Evolutionary conservation across 495 filamentous ascomycete species (phyloP).

Genomic region (Aspergillus ostianus): DNA sequence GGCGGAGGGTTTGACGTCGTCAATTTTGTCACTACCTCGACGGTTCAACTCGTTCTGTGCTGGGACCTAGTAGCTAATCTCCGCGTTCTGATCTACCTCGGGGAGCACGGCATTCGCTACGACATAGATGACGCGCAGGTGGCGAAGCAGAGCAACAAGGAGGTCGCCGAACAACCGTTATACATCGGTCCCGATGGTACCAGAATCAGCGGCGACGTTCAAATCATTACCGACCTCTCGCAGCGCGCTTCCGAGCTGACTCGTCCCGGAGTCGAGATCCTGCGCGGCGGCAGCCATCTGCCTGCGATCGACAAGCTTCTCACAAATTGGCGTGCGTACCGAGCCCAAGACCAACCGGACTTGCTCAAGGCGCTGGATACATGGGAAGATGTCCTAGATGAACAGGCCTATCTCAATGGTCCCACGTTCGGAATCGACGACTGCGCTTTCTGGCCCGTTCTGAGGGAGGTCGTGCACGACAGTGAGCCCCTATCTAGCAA

Average conservation of each 20-base stretch:
- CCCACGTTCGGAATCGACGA: conserved; percentile 59
- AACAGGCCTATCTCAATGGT: conserved; percentile 57
- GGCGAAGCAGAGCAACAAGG: background rate
- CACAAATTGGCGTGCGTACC: conserved; percentile 31
- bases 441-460: conserved; percentile 69
- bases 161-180: conserved; percentile 18
- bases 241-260: conserved; percentile 21
- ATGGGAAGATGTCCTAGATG: conserved; percentile 51
- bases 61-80: conserved; percentile 55
- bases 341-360: conserved; percentile 12
- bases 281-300: conserved; percentile 35
- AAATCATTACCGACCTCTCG: conserved; percentile 33
- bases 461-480: conserved; percentile 54
- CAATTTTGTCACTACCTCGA: conserved; percentile 58
- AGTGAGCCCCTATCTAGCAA: conserved; percentile 27
- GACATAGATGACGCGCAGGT: conserved; percentile 22
- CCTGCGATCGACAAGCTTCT: conserved; percentile 32
- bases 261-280: conserved; percentile 32
- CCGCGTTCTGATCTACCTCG: conserved; percentile 55
- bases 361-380: conserved; percentile 26
- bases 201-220: conserved; percentile 31
- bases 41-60: conserved; percentile 53
- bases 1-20: conserved; percentile 86
- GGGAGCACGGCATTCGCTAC: conserved; percentile 59
- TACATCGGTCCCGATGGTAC: conserved; percentile 32